Percentiles rank a stretch among this genome's conserved stretches.
phyloP scores from a whole-genome alignment of 768 basidiomycete genomes.

The Megacollybia marginata region DNA sequence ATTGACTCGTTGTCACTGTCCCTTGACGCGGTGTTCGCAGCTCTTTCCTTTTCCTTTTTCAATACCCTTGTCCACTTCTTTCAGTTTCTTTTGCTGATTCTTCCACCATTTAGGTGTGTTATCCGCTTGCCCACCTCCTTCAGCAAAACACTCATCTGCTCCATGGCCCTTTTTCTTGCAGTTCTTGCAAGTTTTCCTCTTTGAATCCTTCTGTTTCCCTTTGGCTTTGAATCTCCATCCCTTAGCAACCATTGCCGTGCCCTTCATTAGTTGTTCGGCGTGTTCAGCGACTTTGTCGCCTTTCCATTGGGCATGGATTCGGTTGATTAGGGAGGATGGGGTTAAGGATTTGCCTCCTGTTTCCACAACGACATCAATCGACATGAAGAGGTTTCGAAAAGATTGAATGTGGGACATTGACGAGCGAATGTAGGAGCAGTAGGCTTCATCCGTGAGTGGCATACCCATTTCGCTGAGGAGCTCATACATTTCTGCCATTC shows the following conservation, averaged over 20 bases:
- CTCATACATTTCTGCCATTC: slow-evolving; percentile 3
- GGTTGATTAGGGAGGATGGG: neutral
- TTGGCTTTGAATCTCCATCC: slow-evolving; percentile 3
- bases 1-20: neutral
- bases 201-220: slow-evolving; percentile 5
- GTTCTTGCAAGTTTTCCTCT: slow-evolving; percentile 15
- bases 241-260: neutral
- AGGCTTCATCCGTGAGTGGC: neutral
- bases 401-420: neutral
- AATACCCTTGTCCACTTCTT: slow-evolving; percentile 1
- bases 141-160: slow-evolving; percentile 20
- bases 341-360: neutral
- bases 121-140: slow-evolving; percentile 24
- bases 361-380: neutral
- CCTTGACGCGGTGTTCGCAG: slow-evolving; percentile 1
- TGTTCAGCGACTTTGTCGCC: neutral
- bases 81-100: slow-evolving; percentile 8
- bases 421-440: slow-evolving; percentile 7
- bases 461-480: neutral
- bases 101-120: slow-evolving; percentile 19
- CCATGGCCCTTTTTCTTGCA: slow-evolving; percentile 20
- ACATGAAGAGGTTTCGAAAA: neutral
- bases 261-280: neutral
- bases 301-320: neutral
- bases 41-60: slow-evolving; percentile 7